Evolutionary conservation across 768 basidiomycete genomes (phyloP).

Genomic region (Podaxis carcinomalis): DNA sequence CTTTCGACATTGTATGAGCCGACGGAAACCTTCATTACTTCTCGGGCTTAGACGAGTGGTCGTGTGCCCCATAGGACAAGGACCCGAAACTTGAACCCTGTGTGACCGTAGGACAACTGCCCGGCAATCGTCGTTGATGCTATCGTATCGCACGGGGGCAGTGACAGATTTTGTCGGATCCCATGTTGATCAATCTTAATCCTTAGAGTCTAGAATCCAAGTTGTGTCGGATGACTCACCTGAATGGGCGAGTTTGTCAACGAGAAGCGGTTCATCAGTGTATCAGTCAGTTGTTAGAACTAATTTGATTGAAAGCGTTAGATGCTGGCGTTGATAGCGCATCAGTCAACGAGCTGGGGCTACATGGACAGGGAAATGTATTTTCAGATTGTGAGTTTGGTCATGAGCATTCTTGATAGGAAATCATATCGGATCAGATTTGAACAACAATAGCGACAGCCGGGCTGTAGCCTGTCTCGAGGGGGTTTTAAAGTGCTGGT

Average conservation of each 20-base stretch:
- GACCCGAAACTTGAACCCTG: background rate
- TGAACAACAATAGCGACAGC: background rate
- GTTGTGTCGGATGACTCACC: background rate
- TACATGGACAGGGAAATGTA: background rate
- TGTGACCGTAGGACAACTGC: background rate
- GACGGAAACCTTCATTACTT: background rate
- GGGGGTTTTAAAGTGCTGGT: too few species aligned
- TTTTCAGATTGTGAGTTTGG: background rate
- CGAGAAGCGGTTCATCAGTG: background rate
- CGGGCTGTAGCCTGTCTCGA: background rate
- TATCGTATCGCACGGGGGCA: background rate
- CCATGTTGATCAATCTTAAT: background rate
- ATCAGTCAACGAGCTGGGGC: background rate
- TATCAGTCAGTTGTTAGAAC: background rate
- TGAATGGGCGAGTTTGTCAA: background rate
- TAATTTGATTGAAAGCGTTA: background rate
- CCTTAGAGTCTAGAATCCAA: background rate
- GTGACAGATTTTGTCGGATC: conserved; percentile 2
- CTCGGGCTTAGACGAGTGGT: background rate
- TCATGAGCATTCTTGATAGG: background rate
- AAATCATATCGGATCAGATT: background rate
- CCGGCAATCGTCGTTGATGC: background rate
- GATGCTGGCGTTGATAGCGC: background rate
- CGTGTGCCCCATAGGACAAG: background rate
- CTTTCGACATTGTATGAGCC: background rate